Evolutionary conservation across 2,329 filamentous ascomycete species (phyloP), one percentile per base, ranked within the genome.

Genomic region (Cladophialophora bantiana): DNA sequence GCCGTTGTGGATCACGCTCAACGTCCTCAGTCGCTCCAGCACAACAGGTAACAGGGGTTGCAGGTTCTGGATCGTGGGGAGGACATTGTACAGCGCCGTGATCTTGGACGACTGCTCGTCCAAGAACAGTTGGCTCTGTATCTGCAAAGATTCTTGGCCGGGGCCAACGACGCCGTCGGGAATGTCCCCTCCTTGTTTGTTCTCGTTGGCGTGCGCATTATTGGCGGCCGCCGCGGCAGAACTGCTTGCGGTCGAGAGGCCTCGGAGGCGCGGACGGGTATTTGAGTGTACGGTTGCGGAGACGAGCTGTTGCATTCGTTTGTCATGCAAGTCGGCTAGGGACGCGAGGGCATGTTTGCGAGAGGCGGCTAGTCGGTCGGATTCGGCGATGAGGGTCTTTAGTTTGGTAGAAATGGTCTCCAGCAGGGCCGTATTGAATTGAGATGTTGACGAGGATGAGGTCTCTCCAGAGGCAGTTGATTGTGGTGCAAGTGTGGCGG

Each of bases 31-130:
- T 32, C 95, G 87, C 74, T 97, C 93, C 10, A 99, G 83, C 9
- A 98, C 83, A 4, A 92, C 87, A 1, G 95, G 94, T 3, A 99
- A 84, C 18, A 97, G 84, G 0, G 95, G 95, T 5, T 92, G 86
- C 7, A 99, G 84, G 64, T 86, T 91, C 78, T 97, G 93, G 66
- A 99, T 95, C 0, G 92, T 95, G 1, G 93, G 90, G 15, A 99
- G 82, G 2, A 93, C 92, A 1, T 91, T 90, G 78, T 97, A 97
- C 4, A 99, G 86, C 1, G 94, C 92, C 71, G 96, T 95, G 77
- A 99, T 91, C 77, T 97, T 97, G 61, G 91, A 85, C 48, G 89
- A 85, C 73, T 96, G 91, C 73, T 96, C 93, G 7, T 80, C 79
- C 45, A 72, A 84, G 81, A 70, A 89, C 83, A 73, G 62, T 38